A percentile compares a stretch with the other conserved stretches of the same genome.
phyloP scores from a whole-genome alignment of 345 rosid species.

The Clausena lansium region DNA sequence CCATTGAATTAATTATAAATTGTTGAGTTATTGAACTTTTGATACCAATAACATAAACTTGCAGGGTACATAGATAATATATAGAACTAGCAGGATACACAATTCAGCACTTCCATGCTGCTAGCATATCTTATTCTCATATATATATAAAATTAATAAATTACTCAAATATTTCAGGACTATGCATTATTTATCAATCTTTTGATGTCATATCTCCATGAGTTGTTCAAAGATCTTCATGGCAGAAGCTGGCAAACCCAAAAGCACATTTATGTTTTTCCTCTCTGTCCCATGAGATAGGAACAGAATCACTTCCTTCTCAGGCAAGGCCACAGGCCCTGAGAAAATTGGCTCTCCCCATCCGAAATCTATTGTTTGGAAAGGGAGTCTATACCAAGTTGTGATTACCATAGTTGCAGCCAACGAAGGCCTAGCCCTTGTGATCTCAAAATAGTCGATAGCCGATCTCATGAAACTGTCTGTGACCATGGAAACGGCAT shows the following conservation, averaged over 20 bases:
- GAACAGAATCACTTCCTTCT: constrained; percentile 79
- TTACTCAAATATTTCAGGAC: neutral
- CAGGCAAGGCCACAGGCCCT: constrained; percentile 85
- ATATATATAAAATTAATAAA: too few relatives aligned
- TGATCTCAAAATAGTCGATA: constrained; percentile 76
- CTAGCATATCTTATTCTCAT: too few relatives aligned
- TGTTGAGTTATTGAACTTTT: neutral
- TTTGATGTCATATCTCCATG: constrained; percentile 40
- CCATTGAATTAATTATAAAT: neutral
- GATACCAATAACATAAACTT: neutral
- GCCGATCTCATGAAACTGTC: constrained; percentile 86
- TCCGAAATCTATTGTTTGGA: constrained; percentile 78
- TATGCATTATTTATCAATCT: too few relatives aligned
- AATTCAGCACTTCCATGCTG: neutral
- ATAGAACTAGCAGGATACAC: neutral
- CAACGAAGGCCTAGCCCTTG: constrained; percentile 79
- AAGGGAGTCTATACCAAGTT: constrained; percentile 79
- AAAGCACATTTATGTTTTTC: constrained; percentile 63
- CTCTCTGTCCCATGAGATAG: constrained; percentile 62
- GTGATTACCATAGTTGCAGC: constrained; percentile 76
- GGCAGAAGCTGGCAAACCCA: constrained; percentile 79
- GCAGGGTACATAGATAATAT: neutral
- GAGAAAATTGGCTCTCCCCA: constrained; percentile 82
- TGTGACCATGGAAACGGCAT: constrained; percentile 59
- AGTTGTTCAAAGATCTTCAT: constrained; percentile 64